Base-by-base conservation (phyloP, 352 stramenopile genomes). In the Phytophthora sojae region DNA sequence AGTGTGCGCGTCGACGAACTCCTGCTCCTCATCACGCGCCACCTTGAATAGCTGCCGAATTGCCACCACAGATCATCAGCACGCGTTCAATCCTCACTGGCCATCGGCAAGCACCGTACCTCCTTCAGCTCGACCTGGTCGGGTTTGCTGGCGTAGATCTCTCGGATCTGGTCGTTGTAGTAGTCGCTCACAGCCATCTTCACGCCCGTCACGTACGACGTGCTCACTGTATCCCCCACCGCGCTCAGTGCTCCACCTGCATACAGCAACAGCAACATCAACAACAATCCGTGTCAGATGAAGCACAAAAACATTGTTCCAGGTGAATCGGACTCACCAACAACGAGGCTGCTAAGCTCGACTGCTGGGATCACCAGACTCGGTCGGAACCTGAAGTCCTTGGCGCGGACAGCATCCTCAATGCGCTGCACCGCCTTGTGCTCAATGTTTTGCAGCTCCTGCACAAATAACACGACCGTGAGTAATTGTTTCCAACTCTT, bases 161-260 rank as follows among this genome's bases (percentile, higher is more conserved):
- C 89, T 17, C 89, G 87, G 54, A 96, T 95, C 63, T 96, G 89
- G 70, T 96, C 89, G 73, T 96, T 96, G 76, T 95, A 96, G 75
- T 94, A 94, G 60, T 96, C 89, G 35, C 83, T 88, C 50, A 95
- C 86, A 3, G 86, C 89, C 61, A 82, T 80, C 69, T 95, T 96
- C 42, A 94, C 75, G 17, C 89, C 89, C 6, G 76, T 81, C 57
- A 89, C 58, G 64, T 92, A 94, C n/a, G 87, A 87, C 12, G 74
- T 82, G 50, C 85, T 91, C 58, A 91, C 71, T 15, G 68, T 72
- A 57, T 92, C 87, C 1, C 87, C 79, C 74, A 92, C 80, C 8
- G 80, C 57, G 61, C 69, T 82, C 55, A 92, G 47, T 7, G 72
- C 63, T 2, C 76, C 73, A 7, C 83, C 86, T 92, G 37, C 14